Percentiles rank a stretch among this genome's conserved stretches.
Evolutionary conservation across 2,329 filamentous ascomycete genomes (phyloP).

Genomic region (Exophiala bonariae): DNA sequence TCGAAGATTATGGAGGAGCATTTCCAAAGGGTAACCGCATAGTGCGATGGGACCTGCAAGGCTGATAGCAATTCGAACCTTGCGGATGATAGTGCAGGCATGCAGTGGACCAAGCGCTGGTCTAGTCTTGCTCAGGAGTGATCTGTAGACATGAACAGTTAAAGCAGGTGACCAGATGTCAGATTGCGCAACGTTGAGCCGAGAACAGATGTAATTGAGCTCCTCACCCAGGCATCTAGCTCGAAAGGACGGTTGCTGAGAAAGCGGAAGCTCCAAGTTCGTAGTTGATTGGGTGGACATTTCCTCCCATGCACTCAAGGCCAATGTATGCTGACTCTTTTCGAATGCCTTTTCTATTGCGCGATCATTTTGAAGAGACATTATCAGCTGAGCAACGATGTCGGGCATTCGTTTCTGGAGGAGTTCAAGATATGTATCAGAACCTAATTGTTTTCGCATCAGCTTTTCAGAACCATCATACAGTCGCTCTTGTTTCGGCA

Average conservation of each 20-base stretch:
- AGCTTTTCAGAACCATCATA: slow-evolving; percentile 62
- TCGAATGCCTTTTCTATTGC: slow-evolving; percentile 67
- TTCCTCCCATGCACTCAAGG: slow-evolving; percentile 50
- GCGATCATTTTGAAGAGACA: slow-evolving; percentile 75
- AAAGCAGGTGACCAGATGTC: slow-evolving; percentile 75
- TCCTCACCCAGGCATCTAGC: slow-evolving; percentile 74
- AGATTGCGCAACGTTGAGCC: slow-evolving; percentile 64
- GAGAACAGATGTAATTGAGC: slow-evolving; percentile 74
- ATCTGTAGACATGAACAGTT: slow-evolving; percentile 72
- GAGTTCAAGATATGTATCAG: slow-evolving; percentile 61
- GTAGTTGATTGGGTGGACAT: slow-evolving; percentile 73
- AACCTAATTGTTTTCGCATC: slow-evolving; percentile 69
- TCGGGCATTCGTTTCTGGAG: slow-evolving; percentile 72
- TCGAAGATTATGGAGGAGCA: slow-evolving; percentile 79
- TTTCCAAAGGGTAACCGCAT: slow-evolving; percentile 80
- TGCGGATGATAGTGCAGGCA: slow-evolving; percentile 81
- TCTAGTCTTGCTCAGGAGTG: slow-evolving; percentile 77
- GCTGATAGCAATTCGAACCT: slow-evolving; percentile 77
- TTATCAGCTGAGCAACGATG: slow-evolving; percentile 74
- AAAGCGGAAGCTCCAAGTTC: slow-evolving; percentile 64
- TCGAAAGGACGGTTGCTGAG: slow-evolving; percentile 84
- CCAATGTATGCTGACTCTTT: slow-evolving; percentile 47
- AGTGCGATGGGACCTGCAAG: slow-evolving; percentile 73
- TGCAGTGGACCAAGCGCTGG: slow-evolving; percentile 82
- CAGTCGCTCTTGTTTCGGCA: slow-evolving; percentile 42